Percentiles rank a stretch among this genome's conserved stretches.
Evolutionary conservation across 179 eudicot genomes (phyloP).

Genomic region (Pouteria campechiana): DNA sequence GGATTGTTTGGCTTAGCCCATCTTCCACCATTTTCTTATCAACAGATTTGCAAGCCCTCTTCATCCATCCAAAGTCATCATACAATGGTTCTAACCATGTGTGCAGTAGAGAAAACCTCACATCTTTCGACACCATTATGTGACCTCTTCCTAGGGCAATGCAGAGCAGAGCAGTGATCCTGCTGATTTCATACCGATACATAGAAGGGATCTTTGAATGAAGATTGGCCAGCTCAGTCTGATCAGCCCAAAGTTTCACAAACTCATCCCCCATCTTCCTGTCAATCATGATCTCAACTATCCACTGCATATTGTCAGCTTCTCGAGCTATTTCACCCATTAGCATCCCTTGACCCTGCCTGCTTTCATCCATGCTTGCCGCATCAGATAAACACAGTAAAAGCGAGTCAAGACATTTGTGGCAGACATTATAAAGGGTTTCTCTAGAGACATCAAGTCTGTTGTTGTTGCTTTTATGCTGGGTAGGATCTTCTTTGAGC

Average conservation of each 20-base stretch:
- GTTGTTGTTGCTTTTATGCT: slow-evolving; percentile 13
- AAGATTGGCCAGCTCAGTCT: slow-evolving; percentile 69
- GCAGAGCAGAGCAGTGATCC: slow-evolving; percentile 78
- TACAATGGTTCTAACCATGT: slow-evolving; percentile 92
- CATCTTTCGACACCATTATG: slow-evolving; percentile 64
- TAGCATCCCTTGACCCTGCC: slow-evolving; percentile 49
- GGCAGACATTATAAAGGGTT: slow-evolving; percentile 61
- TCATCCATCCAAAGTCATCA: slow-evolving; percentile 91
- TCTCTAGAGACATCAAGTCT: slow-evolving; percentile 60
- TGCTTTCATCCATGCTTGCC: slow-evolving; percentile 50
- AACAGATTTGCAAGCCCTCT: slow-evolving; percentile 47
- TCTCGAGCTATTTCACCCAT: slow-evolving; percentile 85
- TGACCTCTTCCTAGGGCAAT: slow-evolving; percentile 75
- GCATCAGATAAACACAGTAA: slow-evolving; percentile 75
- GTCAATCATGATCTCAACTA: slow-evolving; percentile 64
- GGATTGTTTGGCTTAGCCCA: slow-evolving; percentile 76
- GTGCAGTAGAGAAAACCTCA: slow-evolving; percentile 50
- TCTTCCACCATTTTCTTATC: slow-evolving; percentile 82
- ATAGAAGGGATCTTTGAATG: slow-evolving; percentile 82
- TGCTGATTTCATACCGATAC: slow-evolving; percentile 85
- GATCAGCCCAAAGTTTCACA: slow-evolving; percentile 85
- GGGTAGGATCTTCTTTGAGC: slow-evolving; percentile 49
- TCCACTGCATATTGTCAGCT: slow-evolving; percentile 92
- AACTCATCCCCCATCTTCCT: slow-evolving; percentile 72
- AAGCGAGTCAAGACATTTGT: slow-evolving; percentile 75